Base-by-base conservation (phyloP, 2,329 filamentous ascomycete species). In the Myriosclerotinia duriaeana region DNA sequence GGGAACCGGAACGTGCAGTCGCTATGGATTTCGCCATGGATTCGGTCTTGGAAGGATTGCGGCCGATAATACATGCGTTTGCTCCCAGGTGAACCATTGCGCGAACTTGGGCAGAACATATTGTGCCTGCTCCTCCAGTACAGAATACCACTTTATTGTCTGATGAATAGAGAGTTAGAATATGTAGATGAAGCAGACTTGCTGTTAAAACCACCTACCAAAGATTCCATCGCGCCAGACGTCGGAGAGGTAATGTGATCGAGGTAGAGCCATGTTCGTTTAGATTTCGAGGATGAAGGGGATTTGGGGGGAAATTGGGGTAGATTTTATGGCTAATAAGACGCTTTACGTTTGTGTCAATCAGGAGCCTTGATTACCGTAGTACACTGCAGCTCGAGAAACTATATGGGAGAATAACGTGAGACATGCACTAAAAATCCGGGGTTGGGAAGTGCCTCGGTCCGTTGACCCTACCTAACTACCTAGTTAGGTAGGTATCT, bases 41-140 rank as follows among this genome's bases (percentile, higher is more conserved):
- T 77, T 95, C 90, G 0, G 94, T 98, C 83, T 97, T 97, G 72
- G 92, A 87, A 54, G 89, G 85, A 77, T 92, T 97, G 72, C 95
- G 89, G 52, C 95, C 95, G 66, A 98, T 86, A 75, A 99, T 98
- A 79, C 91, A 96, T 60, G 95, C 95, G 74, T 98, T 89, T 54
- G 93, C 94, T 64, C 95, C 95, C 9, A 99, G 87, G 69, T 93
- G 86, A 34, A 99, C 93, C 68, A 99, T 82, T 5, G 95, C 95
- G 71, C 93, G 87, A 42, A 96, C 95, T 81, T 98, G 95, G 65
- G 91, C 93, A 73, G 90, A 95, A 81, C 95, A 97, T 75, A 99
- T 98, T 36, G 90, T 89, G 65, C 95, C 94, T 6, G 93, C 93
- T 63, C 95, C 95, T 67, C 95, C 95, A 4, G 95, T 99, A 75